phyloP scores from a whole-genome alignment of 306 rosid species.

The Sicyos edulis region DNA sequence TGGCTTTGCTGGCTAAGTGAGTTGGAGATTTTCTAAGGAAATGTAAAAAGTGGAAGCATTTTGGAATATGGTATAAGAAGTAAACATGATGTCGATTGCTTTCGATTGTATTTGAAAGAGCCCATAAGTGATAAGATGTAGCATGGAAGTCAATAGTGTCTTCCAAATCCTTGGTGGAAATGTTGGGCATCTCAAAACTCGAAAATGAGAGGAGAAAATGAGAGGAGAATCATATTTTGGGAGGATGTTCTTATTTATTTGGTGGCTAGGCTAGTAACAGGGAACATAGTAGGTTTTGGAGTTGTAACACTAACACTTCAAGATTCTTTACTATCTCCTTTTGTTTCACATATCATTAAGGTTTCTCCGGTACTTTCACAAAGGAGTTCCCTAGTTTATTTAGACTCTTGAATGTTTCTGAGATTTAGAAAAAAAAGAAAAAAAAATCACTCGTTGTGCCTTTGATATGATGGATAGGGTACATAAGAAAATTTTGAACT shows the following conservation, averaged over 20 bases:
- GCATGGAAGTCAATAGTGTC: neutral
- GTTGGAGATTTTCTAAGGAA: neutral
- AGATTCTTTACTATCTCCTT: neutral
- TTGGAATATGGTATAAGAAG: neutral
- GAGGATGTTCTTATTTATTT: neutral
- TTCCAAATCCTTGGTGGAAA: neutral
- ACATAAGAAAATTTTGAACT: no score
- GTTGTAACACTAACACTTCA: neutral
- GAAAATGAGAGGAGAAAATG: neutral
- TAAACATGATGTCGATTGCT: neutral
- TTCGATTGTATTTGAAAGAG: no score
- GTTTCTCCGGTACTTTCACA: neutral
- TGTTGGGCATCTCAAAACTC: neutral
- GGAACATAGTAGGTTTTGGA: neutral
- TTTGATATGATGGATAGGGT: no score
- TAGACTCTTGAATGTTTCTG: neutral
- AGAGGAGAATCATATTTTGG: neutral
- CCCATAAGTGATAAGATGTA: neutral
- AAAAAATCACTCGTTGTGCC: neutral
- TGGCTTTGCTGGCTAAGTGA: neutral
- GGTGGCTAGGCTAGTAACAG: neutral
- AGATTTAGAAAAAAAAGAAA: neutral
- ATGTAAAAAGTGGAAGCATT: neutral
- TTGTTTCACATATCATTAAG: neutral
- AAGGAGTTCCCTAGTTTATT: neutral